phyloP scores from a whole-genome alignment of 768 basidiomycete genomes.

The Tylopilus subfusipes region DNA sequence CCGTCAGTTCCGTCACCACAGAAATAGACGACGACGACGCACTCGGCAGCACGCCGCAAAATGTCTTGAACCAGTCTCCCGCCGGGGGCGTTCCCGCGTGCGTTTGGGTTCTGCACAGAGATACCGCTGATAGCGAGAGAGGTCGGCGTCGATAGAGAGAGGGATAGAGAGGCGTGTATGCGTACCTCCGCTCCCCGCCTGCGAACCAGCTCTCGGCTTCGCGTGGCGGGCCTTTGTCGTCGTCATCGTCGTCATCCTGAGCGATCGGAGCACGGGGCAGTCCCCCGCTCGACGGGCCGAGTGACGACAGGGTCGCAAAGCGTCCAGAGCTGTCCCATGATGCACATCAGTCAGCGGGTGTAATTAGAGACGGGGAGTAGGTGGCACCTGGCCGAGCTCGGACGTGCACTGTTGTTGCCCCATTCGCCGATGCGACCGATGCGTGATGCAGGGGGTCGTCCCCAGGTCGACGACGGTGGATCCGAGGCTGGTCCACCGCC shows the following conservation, averaged over 20 bases:
- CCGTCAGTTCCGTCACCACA: neutral
- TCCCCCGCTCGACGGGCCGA: slow-evolving; percentile 20
- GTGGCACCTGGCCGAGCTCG: slow-evolving; percentile 14
- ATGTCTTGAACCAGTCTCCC: slow-evolving; percentile 67
- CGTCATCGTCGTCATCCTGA: slow-evolving; percentile 42
- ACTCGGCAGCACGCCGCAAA: slow-evolving; percentile 80
- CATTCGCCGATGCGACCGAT: slow-evolving; percentile 56
- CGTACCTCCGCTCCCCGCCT: slow-evolving; percentile 90
- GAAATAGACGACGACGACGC: slow-evolving; percentile 26
- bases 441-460: slow-evolving; percentile 38
- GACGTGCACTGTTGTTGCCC: slow-evolving; percentile 27
- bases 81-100: slow-evolving; percentile 42
- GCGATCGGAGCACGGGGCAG: slow-evolving; percentile 15
- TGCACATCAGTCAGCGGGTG: neutral
- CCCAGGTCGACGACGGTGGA: slow-evolving; percentile 48
- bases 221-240: slow-evolving; percentile 37
- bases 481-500: slow-evolving; percentile 44
- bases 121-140: slow-evolving; percentile 59
- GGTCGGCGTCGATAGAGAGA: neutral
- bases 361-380: neutral
- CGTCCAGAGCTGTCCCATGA: slow-evolving; percentile 22
- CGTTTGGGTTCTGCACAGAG: slow-evolving; percentile 80
- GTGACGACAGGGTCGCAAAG: slow-evolving; percentile 37
- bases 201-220: slow-evolving; percentile 77
- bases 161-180: neutral